Evolutionary conservation across 2,329 filamentous ascomycete genomes (phyloP).

Genomic region (Lasiodiplodia hormozganensis): DNA sequence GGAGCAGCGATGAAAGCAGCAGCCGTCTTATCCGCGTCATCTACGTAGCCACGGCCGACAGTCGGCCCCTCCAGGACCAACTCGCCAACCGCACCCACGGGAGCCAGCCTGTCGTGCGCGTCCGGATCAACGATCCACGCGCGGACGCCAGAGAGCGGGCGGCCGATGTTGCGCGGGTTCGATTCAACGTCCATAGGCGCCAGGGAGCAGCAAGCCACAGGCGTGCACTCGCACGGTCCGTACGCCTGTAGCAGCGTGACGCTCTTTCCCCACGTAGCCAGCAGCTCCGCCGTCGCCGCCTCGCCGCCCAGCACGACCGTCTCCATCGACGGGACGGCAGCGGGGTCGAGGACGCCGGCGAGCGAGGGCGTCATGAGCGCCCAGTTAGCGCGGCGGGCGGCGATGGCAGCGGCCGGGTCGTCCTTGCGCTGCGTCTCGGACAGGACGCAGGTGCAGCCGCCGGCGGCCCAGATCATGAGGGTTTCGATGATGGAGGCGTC

Average conservation of each 20-base stretch:
- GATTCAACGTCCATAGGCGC: not conserved
- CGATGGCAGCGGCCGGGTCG: constrained; percentile 46
- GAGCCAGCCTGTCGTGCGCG: constrained; percentile 38
- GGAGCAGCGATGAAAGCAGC: constrained; percentile 40
- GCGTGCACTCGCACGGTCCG: not conserved
- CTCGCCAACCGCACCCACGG: constrained; percentile 44
- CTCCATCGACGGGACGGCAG: constrained; percentile 47
- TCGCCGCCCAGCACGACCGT: constrained; percentile 43
- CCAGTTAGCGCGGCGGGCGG: constrained; percentile 32
- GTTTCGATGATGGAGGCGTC: constrained; percentile 45
- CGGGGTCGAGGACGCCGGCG: constrained; percentile 45
- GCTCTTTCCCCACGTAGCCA: constrained; percentile 30
- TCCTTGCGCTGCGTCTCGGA: constrained; percentile 54
- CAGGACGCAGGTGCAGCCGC: constrained; percentile 50
- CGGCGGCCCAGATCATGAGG: constrained; percentile 40
- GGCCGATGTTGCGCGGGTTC: not conserved
- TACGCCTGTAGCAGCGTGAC: not conserved
- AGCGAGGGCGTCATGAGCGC: constrained; percentile 48
- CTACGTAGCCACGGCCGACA: constrained; percentile 44
- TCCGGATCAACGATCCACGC: constrained; percentile 39
- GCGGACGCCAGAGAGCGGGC: not conserved
- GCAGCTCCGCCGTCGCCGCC: constrained; percentile 34
- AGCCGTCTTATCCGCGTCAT: constrained; percentile 41
- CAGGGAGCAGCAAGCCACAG: constrained; percentile 32
- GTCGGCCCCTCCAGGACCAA: constrained; percentile 45